phyloP scores from a whole-genome alignment of 768 basidiomycete genomes.

The Suillus luteus region DNA sequence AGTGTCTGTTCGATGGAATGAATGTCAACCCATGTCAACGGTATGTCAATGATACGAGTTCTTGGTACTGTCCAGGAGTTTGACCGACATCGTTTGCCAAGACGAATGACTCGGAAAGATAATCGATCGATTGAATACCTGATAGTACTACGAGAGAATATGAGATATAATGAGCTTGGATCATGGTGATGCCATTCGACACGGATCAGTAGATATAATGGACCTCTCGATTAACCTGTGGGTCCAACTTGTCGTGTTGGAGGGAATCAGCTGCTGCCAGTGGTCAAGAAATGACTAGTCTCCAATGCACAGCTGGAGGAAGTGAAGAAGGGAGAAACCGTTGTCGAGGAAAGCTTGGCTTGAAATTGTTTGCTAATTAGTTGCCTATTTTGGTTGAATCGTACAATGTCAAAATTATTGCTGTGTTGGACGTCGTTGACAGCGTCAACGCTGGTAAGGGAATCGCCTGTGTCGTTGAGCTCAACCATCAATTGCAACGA shows the following conservation, averaged over 20 bases:
- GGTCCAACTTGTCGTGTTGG: too few species aligned
- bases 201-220: too few species aligned
- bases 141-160: too few species aligned
- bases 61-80: constrained; percentile 15
- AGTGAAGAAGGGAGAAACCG: too few species aligned
- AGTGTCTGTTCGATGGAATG: neutral
- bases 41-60: constrained; percentile 17
- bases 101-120: neutral
- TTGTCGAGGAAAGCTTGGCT: too few species aligned
- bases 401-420: neutral
- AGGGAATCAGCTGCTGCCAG: too few species aligned
- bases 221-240: too few species aligned
- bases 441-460: neutral
- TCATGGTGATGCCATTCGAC: too few species aligned
- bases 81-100: neutral
- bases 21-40: neutral
- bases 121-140: too few species aligned
- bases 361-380: neutral
- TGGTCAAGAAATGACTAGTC: too few species aligned
- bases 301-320: too few species aligned
- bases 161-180: too few species aligned
- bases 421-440: neutral
- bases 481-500: constrained; percentile 4
- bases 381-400: neutral
- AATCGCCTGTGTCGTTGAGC: neutral